A percentile compares a stretch with the other conserved stretches of the same genome.
phyloP scores from a whole-genome alignment of 495 filamentous ascomycete genomes.

The Penicillium manginii region DNA sequence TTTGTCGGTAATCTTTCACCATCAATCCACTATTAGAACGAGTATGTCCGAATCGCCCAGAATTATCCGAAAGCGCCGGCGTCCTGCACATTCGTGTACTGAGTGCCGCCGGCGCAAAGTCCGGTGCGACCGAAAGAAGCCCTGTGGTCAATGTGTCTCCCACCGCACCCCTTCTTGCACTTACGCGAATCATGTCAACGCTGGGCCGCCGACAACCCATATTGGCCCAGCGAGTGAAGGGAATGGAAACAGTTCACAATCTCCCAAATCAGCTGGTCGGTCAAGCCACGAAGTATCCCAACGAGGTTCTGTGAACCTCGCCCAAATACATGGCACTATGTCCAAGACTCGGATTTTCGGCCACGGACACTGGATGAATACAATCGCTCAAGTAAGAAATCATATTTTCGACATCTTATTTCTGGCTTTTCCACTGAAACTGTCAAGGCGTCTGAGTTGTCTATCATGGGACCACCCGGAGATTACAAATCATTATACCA shows the following conservation, averaged over 20 bases:
- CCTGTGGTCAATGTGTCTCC: slow-evolving; percentile 17
- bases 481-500: too few relatives aligned
- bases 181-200: background rate
- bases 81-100: slow-evolving; percentile 21
- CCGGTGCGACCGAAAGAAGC: slow-evolving; percentile 21
- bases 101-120: slow-evolving; percentile 30
- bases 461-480: too few relatives aligned
- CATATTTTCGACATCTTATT: slow-evolving; percentile 29
- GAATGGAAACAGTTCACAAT: background rate
- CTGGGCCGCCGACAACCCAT: too few relatives aligned
- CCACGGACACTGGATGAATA: slow-evolving; percentile 37
- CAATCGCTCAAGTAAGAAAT: slow-evolving; percentile 31
- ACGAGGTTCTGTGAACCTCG: background rate
- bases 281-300: background rate
- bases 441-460: slow-evolving; percentile 14
- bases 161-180: slow-evolving; percentile 3
- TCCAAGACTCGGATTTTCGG: slow-evolving; percentile 36
- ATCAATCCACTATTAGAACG: too few relatives aligned
- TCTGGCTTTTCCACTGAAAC: slow-evolving; percentile 13
- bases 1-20: too few relatives aligned
- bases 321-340: slow-evolving; percentile 23
- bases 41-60: too few relatives aligned
- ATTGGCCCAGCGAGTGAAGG: background rate
- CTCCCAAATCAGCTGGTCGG: background rate
- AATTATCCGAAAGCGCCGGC: slow-evolving; percentile 20